phyloP scores from a whole-genome alignment of 164 flowering plant genomes.

The Magnolia officinalis region DNA sequence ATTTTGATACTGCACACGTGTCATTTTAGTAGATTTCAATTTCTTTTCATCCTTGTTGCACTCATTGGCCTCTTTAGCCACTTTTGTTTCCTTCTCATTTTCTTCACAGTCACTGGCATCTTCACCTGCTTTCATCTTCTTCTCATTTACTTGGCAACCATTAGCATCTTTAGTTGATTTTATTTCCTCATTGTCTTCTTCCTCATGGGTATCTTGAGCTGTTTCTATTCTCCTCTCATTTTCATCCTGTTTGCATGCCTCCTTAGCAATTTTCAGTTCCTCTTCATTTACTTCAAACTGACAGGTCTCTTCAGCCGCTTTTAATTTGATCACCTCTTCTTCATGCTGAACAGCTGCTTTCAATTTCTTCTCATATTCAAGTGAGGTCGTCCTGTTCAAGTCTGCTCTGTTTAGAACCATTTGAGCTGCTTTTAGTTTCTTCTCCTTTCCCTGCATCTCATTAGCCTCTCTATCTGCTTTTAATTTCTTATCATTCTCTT shows the following conservation, averaged over 20 bases:
- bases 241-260: constrained; percentile 3
- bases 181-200: constrained; percentile 17
- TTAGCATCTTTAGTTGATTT: constrained; percentile 17
- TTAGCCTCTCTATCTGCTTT: constrained; percentile 16
- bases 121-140: constrained; percentile 1
- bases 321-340: constrained; percentile 17
- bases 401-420: constrained; percentile 12
- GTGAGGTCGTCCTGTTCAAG: no score
- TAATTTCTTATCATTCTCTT: constrained; percentile 26
- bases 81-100: constrained; percentile 19
- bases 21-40: constrained; percentile 7
- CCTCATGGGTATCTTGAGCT: constrained; percentile 1
- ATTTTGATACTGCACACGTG: constrained; percentile 10
- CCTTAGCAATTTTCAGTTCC: constrained; percentile 4
- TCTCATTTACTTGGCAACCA: neutral
- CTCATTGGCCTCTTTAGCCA: constrained; percentile 10
- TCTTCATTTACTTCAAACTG: constrained; percentile 18
- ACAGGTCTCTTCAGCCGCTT: constrained; percentile 7
- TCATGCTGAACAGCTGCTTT: constrained; percentile 17
- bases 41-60: constrained; percentile 3
- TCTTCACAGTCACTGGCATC: constrained; percentile 7
- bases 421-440: constrained; percentile 11
- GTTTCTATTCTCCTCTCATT: neutral
- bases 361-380: constrained; percentile 9
- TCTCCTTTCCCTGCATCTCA: constrained; percentile 12